Evolutionary conservation across 257 asterid species (phyloP).

Genomic region (Cynanchum wilfordii): DNA sequence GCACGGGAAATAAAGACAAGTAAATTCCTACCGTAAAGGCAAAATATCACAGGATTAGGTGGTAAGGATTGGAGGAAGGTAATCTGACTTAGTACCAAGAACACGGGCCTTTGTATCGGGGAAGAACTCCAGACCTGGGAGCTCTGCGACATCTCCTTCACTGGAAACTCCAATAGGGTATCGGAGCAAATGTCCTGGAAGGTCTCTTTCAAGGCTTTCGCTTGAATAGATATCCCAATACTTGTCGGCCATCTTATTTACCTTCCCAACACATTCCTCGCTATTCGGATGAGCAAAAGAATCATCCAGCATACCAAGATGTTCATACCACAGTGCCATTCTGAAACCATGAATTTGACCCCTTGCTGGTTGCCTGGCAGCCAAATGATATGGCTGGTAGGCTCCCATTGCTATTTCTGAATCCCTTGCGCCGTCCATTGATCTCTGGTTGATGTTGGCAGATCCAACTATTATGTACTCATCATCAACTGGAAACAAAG

Average conservation of each 20-base stretch:
- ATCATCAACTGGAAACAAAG: constrained; percentile 60
- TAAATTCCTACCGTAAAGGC: not conserved
- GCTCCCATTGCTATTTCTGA: constrained; percentile 90
- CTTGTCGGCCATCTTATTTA: constrained; percentile 52
- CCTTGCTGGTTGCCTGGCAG: constrained; percentile 52
- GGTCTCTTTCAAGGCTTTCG: constrained; percentile 44
- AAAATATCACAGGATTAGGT: constrained; percentile 27
- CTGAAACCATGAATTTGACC: constrained; percentile 87
- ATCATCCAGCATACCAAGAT: constrained; percentile 80
- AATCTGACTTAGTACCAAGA: constrained; percentile 63
- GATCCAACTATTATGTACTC: constrained; percentile 87
- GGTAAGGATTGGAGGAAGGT: constrained; percentile 73
- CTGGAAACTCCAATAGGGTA: constrained; percentile 55
- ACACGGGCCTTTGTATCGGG: constrained; percentile 68
- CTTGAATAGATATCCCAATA: constrained; percentile 65
- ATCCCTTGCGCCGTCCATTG: constrained; percentile 91
- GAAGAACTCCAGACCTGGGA: constrained; percentile 66
- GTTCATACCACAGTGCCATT: constrained; percentile 89
- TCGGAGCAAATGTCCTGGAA: constrained; percentile 70
- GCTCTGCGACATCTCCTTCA: constrained; percentile 50
- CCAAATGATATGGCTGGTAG: constrained; percentile 67
- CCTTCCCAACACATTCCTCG: constrained; percentile 45
- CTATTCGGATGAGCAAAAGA: constrained; percentile 52
- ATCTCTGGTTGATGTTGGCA: constrained; percentile 90
- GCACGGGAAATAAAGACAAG: not conserved